Evolutionary conservation across 2,329 filamentous ascomycete genomes (phyloP), one percentile per base, ranked within the genome.

Genomic region (Canariomyces notabilis): DNA sequence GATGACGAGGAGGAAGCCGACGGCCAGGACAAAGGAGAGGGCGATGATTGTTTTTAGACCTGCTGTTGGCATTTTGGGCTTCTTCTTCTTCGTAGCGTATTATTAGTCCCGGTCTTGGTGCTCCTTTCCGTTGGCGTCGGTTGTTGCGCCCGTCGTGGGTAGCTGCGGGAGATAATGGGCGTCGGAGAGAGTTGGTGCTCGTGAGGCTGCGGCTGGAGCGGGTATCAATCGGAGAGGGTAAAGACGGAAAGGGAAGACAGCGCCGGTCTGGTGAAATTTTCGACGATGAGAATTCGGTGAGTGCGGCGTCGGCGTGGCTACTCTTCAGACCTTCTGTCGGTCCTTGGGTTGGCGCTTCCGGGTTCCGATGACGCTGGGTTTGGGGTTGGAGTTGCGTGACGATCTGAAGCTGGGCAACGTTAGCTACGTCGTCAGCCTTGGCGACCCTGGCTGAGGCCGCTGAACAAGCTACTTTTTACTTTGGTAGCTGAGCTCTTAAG

Each of bases 41-140:
- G 88, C 89, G 69, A 98, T 98, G 71, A 98, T 98, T 58, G 93
- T 98, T 74, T 96, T 97, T 64, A 98, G 83, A 66, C 93, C 93
- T 60, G 93, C 89, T 75, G 87, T 80, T 72, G 77, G 67, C 77
- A 81, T 80, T 54, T 61, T 75, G 71, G 63, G 51, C 51, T 29
- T 9, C 7, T 29, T 12, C 8, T 9, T 29, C 8, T 48, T 46
- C 31, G 48, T 18, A 11, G 45, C 22, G 39, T 46, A 50, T 44
- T n/a, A n/a, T n/a, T n/a, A n/a, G n/a, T n/a, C n/a, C n/a, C n/a
- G n/a, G n/a, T n/a, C n/a, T n/a, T n/a, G n/a, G n/a, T n/a, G n/a
- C n/a, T n/a, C n/a, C n/a, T 29, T 9, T 12, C 26, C 40, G 50
- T 42, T 4, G 33, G 18, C 15, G 16, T 15, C 31, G 31, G 6